Conservation (phyloP, 257 asterid genomes). For the Knoxia roxburghii region DNA sequence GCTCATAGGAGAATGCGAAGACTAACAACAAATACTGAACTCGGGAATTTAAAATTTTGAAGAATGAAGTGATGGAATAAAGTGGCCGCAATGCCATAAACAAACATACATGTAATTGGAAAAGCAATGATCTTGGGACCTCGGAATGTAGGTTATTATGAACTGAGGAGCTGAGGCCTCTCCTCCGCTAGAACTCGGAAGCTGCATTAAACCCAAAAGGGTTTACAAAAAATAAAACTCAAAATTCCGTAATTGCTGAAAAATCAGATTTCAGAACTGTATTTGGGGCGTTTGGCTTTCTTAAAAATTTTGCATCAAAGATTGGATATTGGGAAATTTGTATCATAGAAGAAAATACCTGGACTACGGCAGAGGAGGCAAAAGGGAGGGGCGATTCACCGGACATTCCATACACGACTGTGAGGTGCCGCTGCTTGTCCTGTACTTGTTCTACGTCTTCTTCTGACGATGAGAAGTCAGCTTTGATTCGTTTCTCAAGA, state of each 20-base stretch:
- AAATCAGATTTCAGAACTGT: not conserved
- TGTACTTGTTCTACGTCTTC: too few species aligned
- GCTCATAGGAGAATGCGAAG: not conserved
- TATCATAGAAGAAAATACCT: constrained; percentile 33
- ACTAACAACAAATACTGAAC: not conserved
- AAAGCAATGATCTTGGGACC: constrained; percentile 48
- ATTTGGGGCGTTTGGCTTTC: not conserved
- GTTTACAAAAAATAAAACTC: not conserved
- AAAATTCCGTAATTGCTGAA: not conserved
- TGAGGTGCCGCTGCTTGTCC: constrained; percentile 17
- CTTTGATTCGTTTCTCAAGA: constrained; percentile 59
- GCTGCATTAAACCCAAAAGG: constrained; percentile 33
- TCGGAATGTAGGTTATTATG: constrained; percentile 47
- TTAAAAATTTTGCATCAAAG: too few species aligned
- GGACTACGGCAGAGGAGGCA: constrained; percentile 65
- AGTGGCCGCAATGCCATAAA: not conserved
- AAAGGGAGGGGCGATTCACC: constrained; percentile 70
- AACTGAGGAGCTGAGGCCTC: constrained; percentile 40
- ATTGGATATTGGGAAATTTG: not conserved
- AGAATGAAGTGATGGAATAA: not conserved
- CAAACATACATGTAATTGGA: constrained; percentile 71
- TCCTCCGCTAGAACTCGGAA: constrained; percentile 34
- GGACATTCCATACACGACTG: constrained; percentile 56
- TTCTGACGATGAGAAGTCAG: constrained; percentile 37
- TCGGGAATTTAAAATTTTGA: not conserved